Percentiles rank a stretch among this genome's conserved stretches.
Conservation (phyloP, 2,329 filamentous ascomycete species). For the Penicillium sp. region DNA sequence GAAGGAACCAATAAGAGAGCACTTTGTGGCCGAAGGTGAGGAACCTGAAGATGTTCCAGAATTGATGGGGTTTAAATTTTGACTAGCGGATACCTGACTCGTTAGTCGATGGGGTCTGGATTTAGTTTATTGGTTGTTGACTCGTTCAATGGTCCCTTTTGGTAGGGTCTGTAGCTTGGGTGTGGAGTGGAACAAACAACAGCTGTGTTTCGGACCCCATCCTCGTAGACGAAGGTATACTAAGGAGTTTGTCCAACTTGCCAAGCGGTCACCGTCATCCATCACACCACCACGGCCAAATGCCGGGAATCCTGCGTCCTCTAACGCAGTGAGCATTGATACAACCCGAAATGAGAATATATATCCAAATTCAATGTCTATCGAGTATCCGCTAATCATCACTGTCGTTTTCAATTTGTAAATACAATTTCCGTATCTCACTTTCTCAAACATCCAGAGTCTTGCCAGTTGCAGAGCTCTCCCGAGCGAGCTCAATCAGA, state of each 20-base stretch:
- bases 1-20: not conserved
- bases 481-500: slow-evolving; percentile 59
- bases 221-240: too few species aligned
- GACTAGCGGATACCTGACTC: not conserved
- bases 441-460: slow-evolving; percentile 46
- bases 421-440: slow-evolving; percentile 15
- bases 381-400: slow-evolving; percentile 19
- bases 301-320: not conserved
- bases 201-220: not conserved
- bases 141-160: slow-evolving; percentile 31
- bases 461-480: slow-evolving; percentile 57
- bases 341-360: not conserved
- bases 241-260: not conserved
- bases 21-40: not conserved
- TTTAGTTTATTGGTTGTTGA: too few species aligned
- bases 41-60: not conserved
- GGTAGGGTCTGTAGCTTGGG: slow-evolving; percentile 20
- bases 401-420: slow-evolving; percentile 19
- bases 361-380: slow-evolving; percentile 3
- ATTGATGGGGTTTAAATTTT: slow-evolving; percentile 24
- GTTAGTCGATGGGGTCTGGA: not conserved
- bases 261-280: not conserved
- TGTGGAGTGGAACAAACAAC: not conserved
- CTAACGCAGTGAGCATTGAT: not conserved
- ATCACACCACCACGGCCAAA: not conserved